A percentile compares a stretch with the other conserved stretches of the same genome.
phyloP scores from a whole-genome alignment of 1,284 basidiomycete species.

The Ganoderma boninense region DNA sequence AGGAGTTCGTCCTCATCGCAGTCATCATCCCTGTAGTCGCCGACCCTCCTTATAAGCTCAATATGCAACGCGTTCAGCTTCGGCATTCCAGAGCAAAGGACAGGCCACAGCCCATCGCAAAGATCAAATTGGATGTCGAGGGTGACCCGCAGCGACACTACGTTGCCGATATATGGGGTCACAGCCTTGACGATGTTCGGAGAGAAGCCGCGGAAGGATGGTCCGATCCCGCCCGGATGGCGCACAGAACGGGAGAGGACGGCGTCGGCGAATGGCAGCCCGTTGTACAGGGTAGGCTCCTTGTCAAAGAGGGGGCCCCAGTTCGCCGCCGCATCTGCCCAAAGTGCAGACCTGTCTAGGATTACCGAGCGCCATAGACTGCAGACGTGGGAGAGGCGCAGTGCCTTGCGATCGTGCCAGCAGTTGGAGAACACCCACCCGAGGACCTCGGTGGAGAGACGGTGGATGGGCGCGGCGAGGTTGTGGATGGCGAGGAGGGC shows the following conservation, averaged over 20 bases:
- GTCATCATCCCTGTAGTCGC: not conserved
- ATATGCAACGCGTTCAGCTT: not conserved
- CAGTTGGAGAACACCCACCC: not conserved
- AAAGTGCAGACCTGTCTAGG: not conserved
- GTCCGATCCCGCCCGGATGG: not conserved
- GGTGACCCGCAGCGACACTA: not conserved
- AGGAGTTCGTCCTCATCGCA: too few relatives aligned
- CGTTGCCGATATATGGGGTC: not conserved
- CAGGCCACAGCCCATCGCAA: not conserved
- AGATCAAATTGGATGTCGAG: not conserved
- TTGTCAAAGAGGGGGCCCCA: not conserved
- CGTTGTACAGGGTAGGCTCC: not conserved
- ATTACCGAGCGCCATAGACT: not conserved
- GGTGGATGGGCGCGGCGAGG: not conserved
- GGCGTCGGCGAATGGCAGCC: not conserved
- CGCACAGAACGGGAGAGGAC: not conserved
- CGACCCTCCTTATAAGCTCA: not conserved
- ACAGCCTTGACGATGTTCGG: not conserved
- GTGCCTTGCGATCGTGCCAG: not conserved
- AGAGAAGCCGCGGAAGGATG: not conserved
- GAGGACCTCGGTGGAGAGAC: slow-evolving; percentile 5
- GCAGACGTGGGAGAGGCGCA: slow-evolving; percentile 4
- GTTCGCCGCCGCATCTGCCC: not conserved
- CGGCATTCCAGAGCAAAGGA: not conserved
- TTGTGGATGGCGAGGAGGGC: slow-evolving; percentile 4